A percentile compares a stretch with the other conserved stretches of the same genome.
Evolutionary conservation across 176 grass and related monocot genomes (phyloP).

Genomic region (Metroxylon sagu): DNA sequence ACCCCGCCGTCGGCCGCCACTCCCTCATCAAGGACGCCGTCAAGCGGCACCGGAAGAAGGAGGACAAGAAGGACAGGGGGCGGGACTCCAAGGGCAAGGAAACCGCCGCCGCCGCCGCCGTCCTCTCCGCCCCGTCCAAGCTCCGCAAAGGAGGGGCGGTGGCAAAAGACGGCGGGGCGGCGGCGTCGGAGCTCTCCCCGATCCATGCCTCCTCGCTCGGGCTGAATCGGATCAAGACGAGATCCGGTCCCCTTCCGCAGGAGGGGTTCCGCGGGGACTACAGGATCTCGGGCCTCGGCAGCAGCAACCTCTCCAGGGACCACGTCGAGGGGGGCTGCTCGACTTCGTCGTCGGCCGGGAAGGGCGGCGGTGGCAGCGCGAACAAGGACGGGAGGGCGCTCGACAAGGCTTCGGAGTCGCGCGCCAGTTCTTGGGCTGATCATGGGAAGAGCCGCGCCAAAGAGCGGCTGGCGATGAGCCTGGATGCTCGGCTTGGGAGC

Average conservation of each 20-base stretch:
- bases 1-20: neutral
- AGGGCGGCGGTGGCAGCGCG: constrained; percentile 8
- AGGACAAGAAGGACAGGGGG: constrained; percentile 6
- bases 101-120: neutral
- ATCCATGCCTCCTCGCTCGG: constrained; percentile 97
- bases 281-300: constrained; percentile 51
- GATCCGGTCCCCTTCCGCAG: constrained; percentile 95
- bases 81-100: constrained; percentile 15
- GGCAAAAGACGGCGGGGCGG: constrained; percentile 27
- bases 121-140: constrained; percentile 2
- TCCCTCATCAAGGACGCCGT: constrained; percentile 8
- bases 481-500: constrained; percentile 6
- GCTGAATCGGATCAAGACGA: constrained; percentile 98
- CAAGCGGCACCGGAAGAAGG: constrained; percentile 5
- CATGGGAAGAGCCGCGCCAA: neutral
- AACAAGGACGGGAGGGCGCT: constrained; percentile 33
- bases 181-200: constrained; percentile 36
- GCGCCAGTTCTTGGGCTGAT: constrained; percentile 5
- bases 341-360: neutral
- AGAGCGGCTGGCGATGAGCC: constrained; percentile 1
- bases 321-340: too few relatives aligned
- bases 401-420: constrained; percentile 27
- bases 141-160: constrained; percentile 25
- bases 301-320: constrained; percentile 69
- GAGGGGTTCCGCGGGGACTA: constrained; percentile 48